Base-by-base conservation (phyloP, 441 rosid genomes). In the Populus hybrid region DNA sequence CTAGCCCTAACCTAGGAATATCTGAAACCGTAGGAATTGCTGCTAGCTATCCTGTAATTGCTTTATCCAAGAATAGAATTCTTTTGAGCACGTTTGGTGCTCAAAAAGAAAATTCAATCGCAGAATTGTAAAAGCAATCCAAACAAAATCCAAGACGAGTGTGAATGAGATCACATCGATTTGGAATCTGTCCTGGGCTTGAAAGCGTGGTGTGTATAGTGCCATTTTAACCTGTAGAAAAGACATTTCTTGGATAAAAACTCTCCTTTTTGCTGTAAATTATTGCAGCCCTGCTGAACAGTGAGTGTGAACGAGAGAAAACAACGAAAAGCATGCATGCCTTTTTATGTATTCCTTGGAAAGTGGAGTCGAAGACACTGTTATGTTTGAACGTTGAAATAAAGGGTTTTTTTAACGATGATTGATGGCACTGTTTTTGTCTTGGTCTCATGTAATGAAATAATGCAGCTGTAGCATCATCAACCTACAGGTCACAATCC, bases 341-440 rank as follows among this genome's bases (percentile, higher is more conserved):
- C 20, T 46, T 46, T 4, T 6, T 11, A 24, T 28, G 26, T 24
- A 4, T 11, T 67, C 69, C 3, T 1, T 6, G 69, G 69, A 28
- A 12, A 46, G 18, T 46, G 18, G 18, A 3, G 36, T 42, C 32
- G 50, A 59, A 73, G 64, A 35, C 28, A 24, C 32, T 73, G 21
- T 10, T 14, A 7, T 9, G 76, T 59, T 61, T 73, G 76, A 59
- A 59, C 40, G 54, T 35, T 73, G 76, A 23, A 61, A 73, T 12
- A 8, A 61, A 18, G 20, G 54, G 4, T 4, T 12, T n/a, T 32
- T 18, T 59, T 35, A n/a, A 73, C 23, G 12, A 12, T 2, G 50
- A 63, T 61, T 12, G 35, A 18, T 9, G 67, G 28, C 21, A 50
- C 40, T 50, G 74, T 28, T 72, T 50, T 32, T 54, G 14, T 6